Conservation (phyloP, 805 yeast species). For the Crinitomyces ghanaensis region DNA sequence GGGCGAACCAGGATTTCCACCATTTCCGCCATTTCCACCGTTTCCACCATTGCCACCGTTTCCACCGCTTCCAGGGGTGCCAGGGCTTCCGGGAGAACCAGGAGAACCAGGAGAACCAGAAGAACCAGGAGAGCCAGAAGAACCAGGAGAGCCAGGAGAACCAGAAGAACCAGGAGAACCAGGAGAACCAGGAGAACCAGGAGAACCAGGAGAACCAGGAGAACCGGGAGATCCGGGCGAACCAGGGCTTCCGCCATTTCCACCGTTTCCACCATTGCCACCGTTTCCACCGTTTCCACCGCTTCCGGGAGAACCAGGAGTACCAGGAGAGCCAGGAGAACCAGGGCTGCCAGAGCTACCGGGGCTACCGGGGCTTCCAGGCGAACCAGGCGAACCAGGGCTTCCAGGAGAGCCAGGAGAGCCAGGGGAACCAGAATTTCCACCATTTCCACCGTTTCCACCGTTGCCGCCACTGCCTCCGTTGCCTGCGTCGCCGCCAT, state of each 20-base stretch:
- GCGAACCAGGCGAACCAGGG: neutral
- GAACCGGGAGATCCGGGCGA: slow-evolving; percentile 3
- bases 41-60: neutral
- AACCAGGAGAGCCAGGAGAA: slow-evolving; percentile 2
- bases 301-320: slow-evolving; percentile 1
- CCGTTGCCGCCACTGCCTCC: slow-evolving; percentile 3
- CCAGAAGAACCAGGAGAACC: slow-evolving; percentile 6
- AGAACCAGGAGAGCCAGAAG: slow-evolving; percentile 3
- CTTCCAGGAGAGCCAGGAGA: slow-evolving; percentile 1
- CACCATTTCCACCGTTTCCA: neutral
- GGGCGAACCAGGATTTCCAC: slow-evolving; percentile 4
- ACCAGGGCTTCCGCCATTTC: slow-evolving; percentile 7
- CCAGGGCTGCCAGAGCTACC: slow-evolving; percentile 4
- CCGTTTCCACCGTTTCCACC: slow-evolving; percentile 5
- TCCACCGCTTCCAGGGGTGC: slow-evolving; percentile 4
- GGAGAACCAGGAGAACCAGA: slow-evolving; percentile 5
- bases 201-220: slow-evolving; percentile 1
- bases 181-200: neutral
- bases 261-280: slow-evolving; percentile 3
- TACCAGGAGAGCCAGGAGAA: slow-evolving; percentile 1
- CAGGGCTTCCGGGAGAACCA: slow-evolving; percentile 3
- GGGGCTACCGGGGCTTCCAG: slow-evolving; percentile 5
- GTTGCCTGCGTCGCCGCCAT: slow-evolving; percentile 4
- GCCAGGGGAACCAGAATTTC: neutral
- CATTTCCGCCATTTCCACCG: slow-evolving; percentile 3